Base-by-base conservation (phyloP, 805 yeast species). In the Kuraishia hungarica region DNA sequence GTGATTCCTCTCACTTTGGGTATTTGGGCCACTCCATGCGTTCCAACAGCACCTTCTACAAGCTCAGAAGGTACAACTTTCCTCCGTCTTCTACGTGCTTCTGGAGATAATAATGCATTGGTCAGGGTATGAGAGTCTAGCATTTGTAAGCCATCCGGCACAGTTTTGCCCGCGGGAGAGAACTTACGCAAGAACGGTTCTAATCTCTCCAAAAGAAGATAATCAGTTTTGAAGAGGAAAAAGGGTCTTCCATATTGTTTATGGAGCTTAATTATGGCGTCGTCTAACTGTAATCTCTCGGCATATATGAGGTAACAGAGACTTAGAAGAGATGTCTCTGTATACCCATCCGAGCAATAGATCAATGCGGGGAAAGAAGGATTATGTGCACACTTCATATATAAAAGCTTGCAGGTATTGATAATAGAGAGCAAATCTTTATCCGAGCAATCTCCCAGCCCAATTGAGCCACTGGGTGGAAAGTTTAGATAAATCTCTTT, bases 341-440 rank as follows among this genome's bases (percentile, higher is more conserved):
- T 89, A 68, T 92, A 93, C 0, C 98, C 98, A 69, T 93, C 97
- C 1, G 88, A 80, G 64, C 97, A 90, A 65, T 83, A 86, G 10
- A 92, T 72, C 57, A 92, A 74, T 0, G 83, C 72, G 2, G 81
- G 77, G 53, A 73, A 68, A 2, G 60, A 50, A 60, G 64, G 22
- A 55, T 61, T 10, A 26, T 29, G 49, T 29, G 48, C 39, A 51
- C 75, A 71, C 39, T 67, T 72, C 46, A 75, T 69, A 57, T 83
- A 83, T 19, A 91, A 70, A 47, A 87, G 70, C 65, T 87, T 88
- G 67, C 94, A 84, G 20, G 87, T 72, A 59, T 85, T 85, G 53
- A 89, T 74, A 39, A 91, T 78, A 7, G 87, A 76, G 23, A 79
- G 71, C 50, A 90, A 73, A 60, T 83, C 86, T 2, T 82, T 80